Evolutionary conservation across 2,329 filamentous ascomycete genomes (phyloP), one percentile per base, ranked within the genome.

Genomic region (Celoporthe dispersa): DNA sequence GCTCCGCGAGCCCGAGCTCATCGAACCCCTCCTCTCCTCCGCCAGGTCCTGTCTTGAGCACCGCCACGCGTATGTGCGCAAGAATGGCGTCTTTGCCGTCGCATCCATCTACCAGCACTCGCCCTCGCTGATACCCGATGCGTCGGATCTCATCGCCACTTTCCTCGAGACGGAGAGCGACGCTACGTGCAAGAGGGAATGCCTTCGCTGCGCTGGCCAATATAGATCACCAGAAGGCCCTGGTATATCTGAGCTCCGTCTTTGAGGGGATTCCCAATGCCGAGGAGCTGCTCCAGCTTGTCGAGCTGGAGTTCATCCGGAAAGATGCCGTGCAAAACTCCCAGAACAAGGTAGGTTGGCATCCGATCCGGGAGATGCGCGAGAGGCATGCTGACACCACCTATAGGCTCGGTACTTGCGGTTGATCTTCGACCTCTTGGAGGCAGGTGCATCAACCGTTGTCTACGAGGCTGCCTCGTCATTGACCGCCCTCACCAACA

Each of bases 381-480:
- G 19, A 59, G 48, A 65, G 59, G 55, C 64, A 67, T 74, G 73
- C 76, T 81, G 72, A 81, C 74, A 63, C 41, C 66, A 75, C 6
- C 37, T 7, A 74, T 73, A 94, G 91, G 94, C 94, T 66, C 90
- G 92, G 74, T 99, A 99, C 81, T 83, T 99, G 73, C 89, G 96
- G 72, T 86, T 99, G 73, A 99, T 99, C 76, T 98, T 99, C 78
- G 96, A 99, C 80, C 88, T 99, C 25, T 87, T 99, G 67, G 96
- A 99, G 81, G 95, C 96, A 41, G 91, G 91, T 71, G 92, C 95
- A 65, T 97, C 94, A 33, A 99, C 96, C 2, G 96, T 99, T 59
- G 92, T 98, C 37, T 99, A 99, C 79, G 96, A 99, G 83, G 96
- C 96, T 71, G 96, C 96, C 6, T 98, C 95, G 1, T 97, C 95